A percentile compares a stretch with the other conserved stretches of the same genome.
phyloP scores from a whole-genome alignment of 2,329 filamentous ascomycete genomes.

The Coleophoma cylindrospora region DNA sequence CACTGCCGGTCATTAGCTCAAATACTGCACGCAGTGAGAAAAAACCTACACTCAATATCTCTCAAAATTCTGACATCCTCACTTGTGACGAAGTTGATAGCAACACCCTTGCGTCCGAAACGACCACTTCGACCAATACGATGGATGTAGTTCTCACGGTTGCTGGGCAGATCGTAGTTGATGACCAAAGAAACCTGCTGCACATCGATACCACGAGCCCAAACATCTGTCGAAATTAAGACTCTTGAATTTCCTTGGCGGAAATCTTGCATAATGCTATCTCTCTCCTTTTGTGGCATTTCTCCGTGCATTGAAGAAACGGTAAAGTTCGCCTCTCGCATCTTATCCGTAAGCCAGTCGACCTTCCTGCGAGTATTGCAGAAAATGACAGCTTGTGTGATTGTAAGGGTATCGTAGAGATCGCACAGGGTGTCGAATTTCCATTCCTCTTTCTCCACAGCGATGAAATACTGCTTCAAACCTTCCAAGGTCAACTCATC shows the following conservation, averaged over 20 bases:
- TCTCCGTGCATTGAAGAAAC: constrained; percentile 99
- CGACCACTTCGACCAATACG: constrained; percentile 92
- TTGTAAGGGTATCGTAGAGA: constrained; percentile 96
- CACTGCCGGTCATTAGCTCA: constrained; percentile 35
- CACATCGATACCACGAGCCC: constrained; percentile 97
- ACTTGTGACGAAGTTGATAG: constrained; percentile 98
- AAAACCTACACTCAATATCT: constrained; percentile 80
- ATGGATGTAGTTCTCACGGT: constrained; percentile 99
- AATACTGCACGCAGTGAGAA: neutral
- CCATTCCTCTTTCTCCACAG: constrained; percentile 99
- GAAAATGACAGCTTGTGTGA: constrained; percentile 98
- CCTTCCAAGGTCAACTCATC: constrained; percentile 97
- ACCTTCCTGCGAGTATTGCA: constrained; percentile 99
- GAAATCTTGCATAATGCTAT: constrained; percentile 99
- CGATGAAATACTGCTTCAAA: constrained; percentile 98
- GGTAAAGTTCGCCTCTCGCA: constrained; percentile 98
- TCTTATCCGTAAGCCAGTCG: constrained; percentile 98
- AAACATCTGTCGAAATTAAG: constrained; percentile 94
- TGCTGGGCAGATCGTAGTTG: constrained; percentile 97
- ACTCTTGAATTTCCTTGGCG: constrained; percentile 94
- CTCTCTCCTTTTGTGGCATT: constrained; percentile 97
- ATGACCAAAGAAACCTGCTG: constrained; percentile 98
- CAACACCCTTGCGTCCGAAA: constrained; percentile 96
- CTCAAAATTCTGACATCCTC: constrained; percentile 96
- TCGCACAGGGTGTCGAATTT: constrained; percentile 99